Percentiles rank a stretch among this genome's conserved stretches.
Evolutionary conservation across 176 grass and related monocot genomes (phyloP).

Genomic region (Canna indica): DNA sequence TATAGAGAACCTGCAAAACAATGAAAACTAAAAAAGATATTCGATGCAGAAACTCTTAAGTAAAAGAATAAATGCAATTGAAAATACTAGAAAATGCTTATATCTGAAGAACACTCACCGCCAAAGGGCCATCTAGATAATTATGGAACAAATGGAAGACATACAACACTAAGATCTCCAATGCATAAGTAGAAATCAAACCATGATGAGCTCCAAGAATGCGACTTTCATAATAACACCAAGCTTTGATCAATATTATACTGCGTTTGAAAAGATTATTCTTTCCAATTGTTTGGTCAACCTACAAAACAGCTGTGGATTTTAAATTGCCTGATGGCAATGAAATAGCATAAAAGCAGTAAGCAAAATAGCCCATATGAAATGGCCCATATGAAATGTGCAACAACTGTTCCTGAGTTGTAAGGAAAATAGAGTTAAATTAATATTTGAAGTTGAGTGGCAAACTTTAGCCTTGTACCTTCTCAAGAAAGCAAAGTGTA

Average conservation of each 20-base stretch:
- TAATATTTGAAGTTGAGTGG: neutral
- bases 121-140: constrained; percentile 55
- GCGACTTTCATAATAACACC: constrained; percentile 96
- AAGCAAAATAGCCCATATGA: neutral
- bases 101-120: constrained; percentile 33
- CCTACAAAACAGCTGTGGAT: constrained; percentile 30
- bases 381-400: no score
- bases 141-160: constrained; percentile 73
- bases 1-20: constrained; percentile 75
- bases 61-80: neutral
- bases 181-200: constrained; percentile 88
- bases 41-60: neutral
- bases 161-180: constrained; percentile 75
- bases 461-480: constrained; percentile 30
- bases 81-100: neutral
- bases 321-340: neutral
- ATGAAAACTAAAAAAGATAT: neutral
- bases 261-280: constrained; percentile 73
- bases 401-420: neutral
- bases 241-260: constrained; percentile 86
- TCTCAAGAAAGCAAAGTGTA: constrained; percentile 90
- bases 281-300: constrained; percentile 64
- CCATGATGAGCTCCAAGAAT: constrained; percentile 96
- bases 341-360: neutral
- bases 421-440: neutral